phyloP scores from a whole-genome alignment of 805 yeast genomes.

The Pichia insulana region DNA sequence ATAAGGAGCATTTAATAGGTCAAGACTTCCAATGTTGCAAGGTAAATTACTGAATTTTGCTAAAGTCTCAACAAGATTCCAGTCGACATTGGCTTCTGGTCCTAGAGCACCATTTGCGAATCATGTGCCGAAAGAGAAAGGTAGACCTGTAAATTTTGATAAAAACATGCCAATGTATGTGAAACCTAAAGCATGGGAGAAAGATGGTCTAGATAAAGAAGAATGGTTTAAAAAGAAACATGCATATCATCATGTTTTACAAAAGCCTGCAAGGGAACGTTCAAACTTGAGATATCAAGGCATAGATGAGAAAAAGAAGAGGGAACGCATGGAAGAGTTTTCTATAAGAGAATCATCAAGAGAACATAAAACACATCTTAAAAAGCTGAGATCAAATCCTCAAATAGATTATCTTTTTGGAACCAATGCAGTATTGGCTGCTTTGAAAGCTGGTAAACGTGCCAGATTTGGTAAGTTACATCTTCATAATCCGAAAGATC shows the following conservation, averaged over 20 bases:
- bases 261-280: conserved; percentile 23
- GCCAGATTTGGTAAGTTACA: conserved; percentile 42
- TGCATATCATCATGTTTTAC: conserved; percentile 57
- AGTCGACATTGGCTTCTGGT: conserved; percentile 2
- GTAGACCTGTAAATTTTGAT: conserved; percentile 27
- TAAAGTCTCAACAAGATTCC: neutral
- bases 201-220: conserved; percentile 51
- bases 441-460: conserved; percentile 49
- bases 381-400: conserved; percentile 30
- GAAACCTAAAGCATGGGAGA: conserved; percentile 57
- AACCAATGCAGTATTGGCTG: conserved; percentile 65
- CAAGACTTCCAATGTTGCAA: too few species aligned
- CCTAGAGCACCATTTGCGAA: conserved; percentile 25
- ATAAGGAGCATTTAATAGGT: too few species aligned
- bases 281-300: conserved; percentile 10
- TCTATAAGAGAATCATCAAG: conserved; percentile 4
- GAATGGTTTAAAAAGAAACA: conserved; percentile 51
- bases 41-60: neutral
- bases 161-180: conserved; percentile 34
- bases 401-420: conserved; percentile 68
- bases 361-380: conserved; percentile 13
- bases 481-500: conserved; percentile 31
- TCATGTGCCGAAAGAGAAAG: neutral
- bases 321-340: conserved; percentile 11
- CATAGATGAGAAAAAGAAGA: conserved; percentile 8